Base-by-base conservation (phyloP, 2,329 filamentous ascomycete genomes). In the Leptographium lundbergii region DNA sequence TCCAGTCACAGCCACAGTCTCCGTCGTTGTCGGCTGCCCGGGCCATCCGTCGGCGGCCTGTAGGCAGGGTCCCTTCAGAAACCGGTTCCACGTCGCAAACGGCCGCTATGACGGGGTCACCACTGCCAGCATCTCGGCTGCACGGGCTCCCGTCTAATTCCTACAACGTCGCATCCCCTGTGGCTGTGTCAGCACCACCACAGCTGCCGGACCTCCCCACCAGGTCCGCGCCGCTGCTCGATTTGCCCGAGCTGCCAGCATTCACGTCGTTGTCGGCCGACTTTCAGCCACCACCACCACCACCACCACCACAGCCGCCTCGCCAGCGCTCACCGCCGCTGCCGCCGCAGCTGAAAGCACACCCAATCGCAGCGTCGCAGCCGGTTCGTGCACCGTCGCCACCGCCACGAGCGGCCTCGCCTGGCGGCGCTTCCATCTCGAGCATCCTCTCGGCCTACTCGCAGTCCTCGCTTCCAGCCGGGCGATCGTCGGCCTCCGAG, bases 371-470 rank as follows among this genome's bases (percentile, higher is more conserved):
- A 54, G 51, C n/a, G 36, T 22, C 29, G 14, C 42, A 51, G 55
- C 53, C n/a, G 6, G 29, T 39, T 29, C 22, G 25, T 14, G 27
- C 19, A 47, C 55, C 57, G 34, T 13, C 47, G 11, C 45, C 27
- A 29, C 6, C 42, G 22, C 22, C 39, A 10, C 59, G 64, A 39
- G 58, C 63, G 60, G 62, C 66, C 48, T 60, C 65, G 61, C 57
- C 70, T 55, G 56, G 60, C 62, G 51, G 61, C 53, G 59, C 62
- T 27, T 82, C 80, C 11, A 69, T 82, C 57, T 79, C 75, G 17
- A 82, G 79, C 66, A 69, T 83, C 13, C 65, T 83, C 42, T 81
- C 78, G 13, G 79, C 80, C 24, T 83, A 83, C 65, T 77, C 77
- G 56, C 70, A 59, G 25, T 57, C 56, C 9, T 61, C 61, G 2